phyloP scores from a whole-genome alignment of 2,329 filamentous ascomycete species.

The Trichoderma koningiopsis region DNA sequence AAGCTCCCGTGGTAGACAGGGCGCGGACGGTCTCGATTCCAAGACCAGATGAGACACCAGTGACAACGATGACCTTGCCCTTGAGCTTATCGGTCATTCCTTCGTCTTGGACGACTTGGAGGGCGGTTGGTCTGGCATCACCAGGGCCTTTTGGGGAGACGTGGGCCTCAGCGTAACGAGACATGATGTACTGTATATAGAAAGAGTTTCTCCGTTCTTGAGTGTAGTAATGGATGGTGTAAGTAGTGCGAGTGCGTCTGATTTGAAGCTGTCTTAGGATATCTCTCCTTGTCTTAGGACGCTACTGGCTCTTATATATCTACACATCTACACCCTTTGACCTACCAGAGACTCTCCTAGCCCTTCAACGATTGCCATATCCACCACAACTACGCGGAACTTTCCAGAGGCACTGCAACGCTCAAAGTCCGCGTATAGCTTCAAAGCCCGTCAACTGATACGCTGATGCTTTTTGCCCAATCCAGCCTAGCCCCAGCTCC shows the following conservation, averaged over 20 bases:
- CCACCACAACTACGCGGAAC: neutral
- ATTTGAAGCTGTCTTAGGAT: neutral
- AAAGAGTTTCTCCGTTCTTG: neutral
- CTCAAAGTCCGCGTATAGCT: slow-evolving; percentile 2
- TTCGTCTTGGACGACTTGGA: slow-evolving; percentile 41
- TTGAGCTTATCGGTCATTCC: slow-evolving; percentile 31
- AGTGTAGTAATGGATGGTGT: neutral
- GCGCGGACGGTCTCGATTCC: slow-evolving; percentile 45
- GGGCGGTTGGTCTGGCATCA: slow-evolving; percentile 38
- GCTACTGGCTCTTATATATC: neutral
- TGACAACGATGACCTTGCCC: slow-evolving; percentile 43
- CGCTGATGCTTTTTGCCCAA: slow-evolving; percentile 8
- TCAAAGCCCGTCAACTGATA: neutral
- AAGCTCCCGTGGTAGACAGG: slow-evolving; percentile 42
- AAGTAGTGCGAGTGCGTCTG: neutral
- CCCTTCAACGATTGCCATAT: neutral
- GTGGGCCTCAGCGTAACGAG: slow-evolving; percentile 30
- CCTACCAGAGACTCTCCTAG: neutral
- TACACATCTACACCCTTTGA: neutral
- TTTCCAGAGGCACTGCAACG: neutral
- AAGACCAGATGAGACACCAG: slow-evolving; percentile 43
- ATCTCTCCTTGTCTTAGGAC: neutral
- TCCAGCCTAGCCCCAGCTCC: neutral
- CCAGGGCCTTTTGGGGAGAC: slow-evolving; percentile 32
- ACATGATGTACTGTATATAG: neutral